phyloP scores from a whole-genome alignment of 257 asterid species.

The Solanum okadae region DNA sequence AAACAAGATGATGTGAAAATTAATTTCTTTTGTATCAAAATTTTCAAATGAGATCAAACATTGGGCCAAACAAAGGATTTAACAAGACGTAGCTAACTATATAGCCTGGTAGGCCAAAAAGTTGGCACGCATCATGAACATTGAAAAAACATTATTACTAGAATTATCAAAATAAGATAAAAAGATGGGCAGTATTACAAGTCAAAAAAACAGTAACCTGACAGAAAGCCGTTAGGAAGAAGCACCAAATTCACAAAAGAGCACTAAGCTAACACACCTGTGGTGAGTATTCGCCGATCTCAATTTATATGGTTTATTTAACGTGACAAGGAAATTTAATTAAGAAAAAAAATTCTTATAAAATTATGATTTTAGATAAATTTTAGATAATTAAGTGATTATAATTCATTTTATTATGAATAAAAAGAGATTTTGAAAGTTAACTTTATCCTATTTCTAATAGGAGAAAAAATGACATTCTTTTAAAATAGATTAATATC shows the following conservation, averaged over 20 bases:
- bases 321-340: too few species aligned
- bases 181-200: neutral
- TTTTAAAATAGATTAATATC: too few species aligned
- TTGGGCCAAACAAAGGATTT: neutral
- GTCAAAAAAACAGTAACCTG: constrained; percentile 22
- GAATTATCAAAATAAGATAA: neutral
- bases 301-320: neutral
- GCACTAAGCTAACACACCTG: neutral
- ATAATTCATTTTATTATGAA: too few species aligned
- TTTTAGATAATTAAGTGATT: too few species aligned
- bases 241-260: neutral
- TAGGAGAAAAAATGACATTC: too few species aligned
- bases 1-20: neutral
- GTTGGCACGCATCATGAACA: neutral
- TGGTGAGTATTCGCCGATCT: neutral
- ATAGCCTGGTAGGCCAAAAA: neutral
- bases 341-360: too few species aligned
- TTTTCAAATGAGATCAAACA: neutral
- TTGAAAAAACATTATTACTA: neutral
- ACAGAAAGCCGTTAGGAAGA: constrained; percentile 26
- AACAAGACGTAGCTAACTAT: neutral
- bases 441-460: too few species aligned
- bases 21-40: neutral
- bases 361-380: too few species aligned
- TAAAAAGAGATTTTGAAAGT: too few species aligned